Conservation (phyloP, 306 rosid genomes). For the Boehmeria nivea region DNA sequence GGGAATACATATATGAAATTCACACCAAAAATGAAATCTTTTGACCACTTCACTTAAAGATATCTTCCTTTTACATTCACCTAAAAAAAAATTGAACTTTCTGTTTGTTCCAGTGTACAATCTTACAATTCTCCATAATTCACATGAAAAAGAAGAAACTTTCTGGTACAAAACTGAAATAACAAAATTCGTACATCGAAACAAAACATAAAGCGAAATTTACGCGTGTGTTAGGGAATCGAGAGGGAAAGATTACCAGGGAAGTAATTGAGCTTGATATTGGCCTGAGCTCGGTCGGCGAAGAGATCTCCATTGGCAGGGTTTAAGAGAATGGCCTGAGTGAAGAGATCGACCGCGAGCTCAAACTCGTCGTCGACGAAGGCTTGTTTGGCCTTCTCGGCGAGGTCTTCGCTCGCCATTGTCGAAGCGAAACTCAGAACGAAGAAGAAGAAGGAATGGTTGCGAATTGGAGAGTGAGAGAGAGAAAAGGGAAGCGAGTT, state of each 20-base stretch:
- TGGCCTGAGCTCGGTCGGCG: conserved; percentile 57
- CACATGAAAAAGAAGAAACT: neutral
- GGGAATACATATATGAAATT: too few species aligned
- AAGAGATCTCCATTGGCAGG: conserved; percentile 36
- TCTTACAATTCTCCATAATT: neutral
- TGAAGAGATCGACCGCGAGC: conserved; percentile 37
- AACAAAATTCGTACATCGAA: too few species aligned
- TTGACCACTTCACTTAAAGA: too few species aligned
- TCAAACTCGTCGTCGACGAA: conserved; percentile 51
- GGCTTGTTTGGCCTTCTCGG: conserved; percentile 51
- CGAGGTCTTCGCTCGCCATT: conserved; percentile 41
- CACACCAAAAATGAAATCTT: too few species aligned
- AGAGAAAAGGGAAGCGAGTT: neutral
- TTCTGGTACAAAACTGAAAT: too few species aligned
- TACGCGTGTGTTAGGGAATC: too few species aligned
- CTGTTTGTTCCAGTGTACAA: too few species aligned
- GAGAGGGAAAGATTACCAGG: conserved; percentile 7
- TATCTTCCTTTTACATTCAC: too few species aligned
- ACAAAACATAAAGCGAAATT: too few species aligned
- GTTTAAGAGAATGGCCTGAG: conserved; percentile 34
- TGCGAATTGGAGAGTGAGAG: too few species aligned
- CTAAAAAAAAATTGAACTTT: too few species aligned
- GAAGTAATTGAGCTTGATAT: conserved; percentile 16
- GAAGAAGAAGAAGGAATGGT: neutral
- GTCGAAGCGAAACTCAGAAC: neutral